Percentiles rank a stretch among this genome's conserved stretches.
Evolutionary conservation across 2,329 filamentous ascomycete genomes (phyloP).

Genomic region (Beauveria sp.): DNA sequence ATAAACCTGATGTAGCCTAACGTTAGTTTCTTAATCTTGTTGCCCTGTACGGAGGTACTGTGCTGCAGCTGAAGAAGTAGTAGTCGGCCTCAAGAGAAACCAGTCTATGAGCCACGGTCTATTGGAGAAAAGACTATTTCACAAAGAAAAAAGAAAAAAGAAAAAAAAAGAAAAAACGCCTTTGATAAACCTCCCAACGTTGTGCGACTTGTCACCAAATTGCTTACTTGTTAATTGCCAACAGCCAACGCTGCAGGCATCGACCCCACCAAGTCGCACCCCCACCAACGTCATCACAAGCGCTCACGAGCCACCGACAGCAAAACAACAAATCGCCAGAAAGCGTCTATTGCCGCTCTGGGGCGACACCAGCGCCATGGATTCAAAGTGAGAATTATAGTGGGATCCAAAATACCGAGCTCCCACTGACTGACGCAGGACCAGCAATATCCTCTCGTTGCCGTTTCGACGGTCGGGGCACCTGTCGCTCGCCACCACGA

Average conservation of each 20-base stretch:
- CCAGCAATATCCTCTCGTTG: constrained; percentile 61
- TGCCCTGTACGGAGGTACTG: too few relatives aligned
- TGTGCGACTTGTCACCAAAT: not conserved
- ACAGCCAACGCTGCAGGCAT: not conserved
- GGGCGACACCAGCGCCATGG: constrained; percentile 1
- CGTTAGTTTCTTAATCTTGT: too few relatives aligned
- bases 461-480: constrained; percentile 82
- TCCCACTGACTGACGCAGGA: constrained; percentile 14
- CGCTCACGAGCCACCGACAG: not conserved
- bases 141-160: too few relatives aligned
- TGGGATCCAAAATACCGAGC: too few relatives aligned
- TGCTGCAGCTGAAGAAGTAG: too few relatives aligned
- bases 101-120: not conserved
- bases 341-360: constrained; percentile 1
- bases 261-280: constrained; percentile 5
- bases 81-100: too few relatives aligned
- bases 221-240: not conserved
- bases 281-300: constrained; percentile 10
- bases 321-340: constrained; percentile 2
- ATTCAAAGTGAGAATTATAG: constrained; percentile 1
- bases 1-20: too few relatives aligned
- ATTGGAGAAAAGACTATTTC: too few relatives aligned
- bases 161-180: too few relatives aligned
- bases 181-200: not conserved
- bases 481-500: constrained; percentile 70